Conservation (phyloP, 108 stramenopile genomes). For the Tribonema minus region DNA sequence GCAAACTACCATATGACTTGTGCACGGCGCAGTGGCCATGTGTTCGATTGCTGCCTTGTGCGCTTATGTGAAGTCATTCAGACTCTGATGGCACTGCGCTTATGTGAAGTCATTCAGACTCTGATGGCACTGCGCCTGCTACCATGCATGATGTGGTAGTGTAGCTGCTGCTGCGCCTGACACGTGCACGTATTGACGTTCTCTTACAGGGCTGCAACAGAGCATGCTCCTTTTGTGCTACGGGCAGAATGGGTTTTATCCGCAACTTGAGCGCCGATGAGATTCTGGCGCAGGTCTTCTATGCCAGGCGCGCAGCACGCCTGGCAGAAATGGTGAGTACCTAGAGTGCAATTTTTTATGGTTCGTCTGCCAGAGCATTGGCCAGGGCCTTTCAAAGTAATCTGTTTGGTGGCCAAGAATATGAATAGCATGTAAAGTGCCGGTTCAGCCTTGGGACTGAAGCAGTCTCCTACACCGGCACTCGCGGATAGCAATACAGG, state of each 20-base stretch:
- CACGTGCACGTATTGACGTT: too few species aligned
- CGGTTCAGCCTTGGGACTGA: background rate
- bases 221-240: constrained; percentile 33
- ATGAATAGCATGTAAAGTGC: background rate
- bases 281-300: constrained; percentile 33
- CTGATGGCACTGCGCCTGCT: too few species aligned
- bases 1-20: too few species aligned
- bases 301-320: constrained; percentile 20
- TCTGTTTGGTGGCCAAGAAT: background rate
- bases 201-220: constrained; percentile 19
- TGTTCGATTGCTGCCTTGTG: too few species aligned
- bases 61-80: too few species aligned
- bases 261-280: constrained; percentile 30
- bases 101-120: too few species aligned
- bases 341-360: background rate
- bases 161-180: too few species aligned
- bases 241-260: constrained; percentile 35
- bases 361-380: background rate
- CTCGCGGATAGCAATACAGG: background rate
- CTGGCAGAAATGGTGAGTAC: constrained; percentile 18
- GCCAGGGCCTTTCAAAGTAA: background rate
- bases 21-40: too few species aligned
- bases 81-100: too few species aligned
- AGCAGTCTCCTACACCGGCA: background rate
- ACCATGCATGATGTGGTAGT: too few species aligned